Percentiles rank a stretch among this genome's conserved stretches.
Conservation (phyloP, 768 basidiomycete species). For the Boletus insuetus region DNA sequence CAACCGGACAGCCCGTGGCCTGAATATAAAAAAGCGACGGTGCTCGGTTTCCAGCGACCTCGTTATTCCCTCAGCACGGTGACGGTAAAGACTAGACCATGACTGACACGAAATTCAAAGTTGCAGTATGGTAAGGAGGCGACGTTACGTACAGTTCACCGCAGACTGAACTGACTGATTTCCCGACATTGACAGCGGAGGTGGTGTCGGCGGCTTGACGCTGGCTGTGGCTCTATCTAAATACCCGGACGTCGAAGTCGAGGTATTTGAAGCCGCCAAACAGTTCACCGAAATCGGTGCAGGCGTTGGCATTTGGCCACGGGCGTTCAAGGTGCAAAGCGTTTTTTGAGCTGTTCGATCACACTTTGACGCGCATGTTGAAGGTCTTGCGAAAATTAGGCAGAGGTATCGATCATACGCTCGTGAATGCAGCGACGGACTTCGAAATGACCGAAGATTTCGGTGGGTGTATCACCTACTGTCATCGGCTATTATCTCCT, state of each 20-base stretch:
- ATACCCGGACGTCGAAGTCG: slow-evolving; percentile 53
- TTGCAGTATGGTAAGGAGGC: slow-evolving; percentile 27
- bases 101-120: slow-evolving; percentile 22
- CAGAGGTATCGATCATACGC: slow-evolving; percentile 12
- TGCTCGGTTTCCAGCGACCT: background rate
- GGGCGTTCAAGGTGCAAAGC: slow-evolving; percentile 26
- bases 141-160: background rate
- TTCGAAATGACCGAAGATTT: slow-evolving; percentile 21
- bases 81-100: slow-evolving; percentile 1
- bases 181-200: slow-evolving; percentile 31
- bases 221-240: slow-evolving; percentile 35
- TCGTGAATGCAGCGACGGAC: slow-evolving; percentile 18
- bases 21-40: background rate
- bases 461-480: slow-evolving; percentile 10
- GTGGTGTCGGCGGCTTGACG: slow-evolving; percentile 40
- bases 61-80: background rate
- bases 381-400: slow-evolving; percentile 27
- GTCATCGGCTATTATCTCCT: background rate
- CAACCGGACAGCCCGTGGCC: background rate
- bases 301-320: slow-evolving; percentile 50
- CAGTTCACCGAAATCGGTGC: slow-evolving; percentile 57
- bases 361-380: background rate
- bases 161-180: background rate
- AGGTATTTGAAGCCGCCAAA: slow-evolving; percentile 52
- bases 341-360: background rate